These are phyloP conservation scores for Cladosporium sp. DNA, from an alignment of 2,329 filamentous ascomycete genomes.

Conservation along the genomic window DNA sequence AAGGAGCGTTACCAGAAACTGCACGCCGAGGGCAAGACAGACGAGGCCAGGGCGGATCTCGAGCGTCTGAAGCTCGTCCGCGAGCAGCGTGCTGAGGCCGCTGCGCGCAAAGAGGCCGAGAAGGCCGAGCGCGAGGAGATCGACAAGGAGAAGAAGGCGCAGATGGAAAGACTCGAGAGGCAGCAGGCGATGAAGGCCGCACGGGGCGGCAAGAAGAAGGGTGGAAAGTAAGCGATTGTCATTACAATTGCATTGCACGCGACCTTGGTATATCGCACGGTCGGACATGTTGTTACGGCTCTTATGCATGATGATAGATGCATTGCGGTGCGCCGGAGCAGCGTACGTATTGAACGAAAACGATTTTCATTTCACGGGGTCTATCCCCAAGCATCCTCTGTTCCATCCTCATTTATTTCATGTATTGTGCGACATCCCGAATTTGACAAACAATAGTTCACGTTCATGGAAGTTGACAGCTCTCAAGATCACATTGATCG, in stretches of 20 bases:
- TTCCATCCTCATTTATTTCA: too few species aligned
- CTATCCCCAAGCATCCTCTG: too few species aligned
- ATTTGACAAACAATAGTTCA: too few species aligned
- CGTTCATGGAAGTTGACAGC: too few species aligned
- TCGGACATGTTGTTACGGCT: conserved; percentile 4
- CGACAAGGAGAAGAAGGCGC: conserved; percentile 52
- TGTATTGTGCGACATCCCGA: too few species aligned
- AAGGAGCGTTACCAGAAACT: conserved; percentile 88
- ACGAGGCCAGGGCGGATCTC: conserved; percentile 85
- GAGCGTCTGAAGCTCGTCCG: conserved; percentile 75
- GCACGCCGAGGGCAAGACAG: conserved; percentile 92
- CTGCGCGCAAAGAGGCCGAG: conserved; percentile 69
- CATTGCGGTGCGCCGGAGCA: conserved; percentile 8
- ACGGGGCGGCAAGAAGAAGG: conserved; percentile 41
- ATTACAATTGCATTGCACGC: not conserved
- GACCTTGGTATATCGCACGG: not conserved
- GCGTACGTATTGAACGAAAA: not conserved
- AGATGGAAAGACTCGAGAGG: conserved; percentile 42
- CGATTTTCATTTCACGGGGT: too few species aligned
- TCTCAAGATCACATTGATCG: too few species aligned
- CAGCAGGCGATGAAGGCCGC: conserved; percentile 36
- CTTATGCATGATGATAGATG: conserved; percentile 12
- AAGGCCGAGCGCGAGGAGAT: conserved; percentile 45
- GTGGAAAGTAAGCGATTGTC: conserved; percentile 28
- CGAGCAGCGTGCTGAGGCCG: conserved; percentile 79